A percentile compares a stretch with the other conserved stretches of the same genome.
Evolutionary conservation across 495 filamentous ascomycete genomes (phyloP).

Genomic region (Talaromyces nanjingensis): DNA sequence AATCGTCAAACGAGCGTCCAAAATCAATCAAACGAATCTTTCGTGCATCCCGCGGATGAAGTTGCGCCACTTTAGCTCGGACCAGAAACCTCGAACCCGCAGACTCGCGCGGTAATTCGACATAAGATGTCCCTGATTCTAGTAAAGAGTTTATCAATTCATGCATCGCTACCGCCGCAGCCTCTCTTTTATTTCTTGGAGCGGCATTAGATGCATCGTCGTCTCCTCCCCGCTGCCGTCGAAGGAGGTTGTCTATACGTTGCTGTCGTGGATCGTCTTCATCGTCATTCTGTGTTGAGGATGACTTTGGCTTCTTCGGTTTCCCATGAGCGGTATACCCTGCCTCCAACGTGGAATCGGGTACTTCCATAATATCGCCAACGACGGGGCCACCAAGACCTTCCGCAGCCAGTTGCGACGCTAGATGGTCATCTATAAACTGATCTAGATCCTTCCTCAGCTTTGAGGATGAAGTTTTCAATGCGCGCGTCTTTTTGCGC

Average conservation of each 20-base stretch:
- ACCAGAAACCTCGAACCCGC: conserved; percentile 79
- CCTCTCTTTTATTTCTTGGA: conserved; percentile 50
- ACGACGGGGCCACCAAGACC: conserved; percentile 80
- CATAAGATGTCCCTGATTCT: conserved; percentile 59
- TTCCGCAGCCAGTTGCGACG: conserved; percentile 77
- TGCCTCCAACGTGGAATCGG: conserved; percentile 51
- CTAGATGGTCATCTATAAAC: conserved; percentile 70
- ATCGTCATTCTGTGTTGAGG: conserved; percentile 32
- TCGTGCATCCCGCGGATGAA: conserved; percentile 75
- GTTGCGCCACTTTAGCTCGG: conserved; percentile 75
- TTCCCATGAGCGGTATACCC: conserved; percentile 70
- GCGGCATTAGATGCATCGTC: conserved; percentile 20
- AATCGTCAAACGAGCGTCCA: conserved; percentile 67
- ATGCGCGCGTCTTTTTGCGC: conserved; percentile 46
- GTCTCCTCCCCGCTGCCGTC: conserved; percentile 38
- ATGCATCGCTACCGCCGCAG: conserved; percentile 59
- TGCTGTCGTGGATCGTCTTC: conserved; percentile 40
- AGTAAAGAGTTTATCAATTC: conserved; percentile 57
- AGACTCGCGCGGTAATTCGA: conserved; percentile 65
- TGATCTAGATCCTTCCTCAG: conserved; percentile 56
- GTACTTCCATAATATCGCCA: conserved; percentile 62
- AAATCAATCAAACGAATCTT: conserved; percentile 77
- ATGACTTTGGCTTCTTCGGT: conserved; percentile 51
- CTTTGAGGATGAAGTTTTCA: conserved; percentile 46
- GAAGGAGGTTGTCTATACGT: conserved; percentile 63